These are phyloP conservation scores for Glonium stellatum DNA, from an alignment of 495 filamentous ascomycete species.

Conservation along the genomic window DNA sequence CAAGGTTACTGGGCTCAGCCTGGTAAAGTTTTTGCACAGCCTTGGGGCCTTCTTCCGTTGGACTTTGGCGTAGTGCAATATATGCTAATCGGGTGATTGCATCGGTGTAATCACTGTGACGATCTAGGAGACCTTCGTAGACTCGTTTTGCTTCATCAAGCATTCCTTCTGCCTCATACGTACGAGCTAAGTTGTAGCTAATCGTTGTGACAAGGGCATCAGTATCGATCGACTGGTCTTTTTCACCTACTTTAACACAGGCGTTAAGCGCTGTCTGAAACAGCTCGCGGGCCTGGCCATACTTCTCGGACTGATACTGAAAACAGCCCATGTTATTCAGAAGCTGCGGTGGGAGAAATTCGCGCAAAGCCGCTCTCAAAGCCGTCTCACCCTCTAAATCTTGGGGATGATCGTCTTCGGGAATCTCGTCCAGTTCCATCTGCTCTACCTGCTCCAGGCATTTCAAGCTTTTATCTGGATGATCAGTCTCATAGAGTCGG, in stretches of 20 bases:
- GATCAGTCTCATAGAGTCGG: constrained; percentile 76
- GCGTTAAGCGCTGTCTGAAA: constrained; percentile 83
- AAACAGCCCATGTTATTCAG: constrained; percentile 97
- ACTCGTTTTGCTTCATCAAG: constrained; percentile 77
- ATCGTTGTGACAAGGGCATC: constrained; percentile 90
- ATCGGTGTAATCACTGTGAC: constrained; percentile 86
- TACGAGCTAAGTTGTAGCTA: constrained; percentile 93
- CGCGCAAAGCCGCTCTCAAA: constrained; percentile 53
- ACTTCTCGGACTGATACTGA: constrained; percentile 78
- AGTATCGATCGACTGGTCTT: constrained; percentile 58
- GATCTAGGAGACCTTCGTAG: constrained; percentile 73
- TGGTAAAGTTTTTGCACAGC: constrained; percentile 74
- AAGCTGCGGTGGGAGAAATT: constrained; percentile 77
- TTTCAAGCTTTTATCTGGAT: constrained; percentile 82
- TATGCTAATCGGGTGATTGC: constrained; percentile 82
- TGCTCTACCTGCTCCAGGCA: constrained; percentile 87
- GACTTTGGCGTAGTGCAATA: constrained; percentile 75
- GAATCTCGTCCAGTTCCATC: constrained; percentile 68
- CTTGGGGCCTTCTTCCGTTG: constrained; percentile 78
- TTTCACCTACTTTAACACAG: constrained; percentile 68
- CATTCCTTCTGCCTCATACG: constrained; percentile 78
- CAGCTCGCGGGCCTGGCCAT: constrained; percentile 69
- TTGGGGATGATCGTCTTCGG: constrained; percentile 58
- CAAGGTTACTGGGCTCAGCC: constrained; percentile 69
- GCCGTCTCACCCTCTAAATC: constrained; percentile 47